Evolutionary conservation across 1,284 basidiomycete species (phyloP), one percentile per base, ranked within the genome.

Genomic region (Melanopsichium pennsylvanicum): DNA sequence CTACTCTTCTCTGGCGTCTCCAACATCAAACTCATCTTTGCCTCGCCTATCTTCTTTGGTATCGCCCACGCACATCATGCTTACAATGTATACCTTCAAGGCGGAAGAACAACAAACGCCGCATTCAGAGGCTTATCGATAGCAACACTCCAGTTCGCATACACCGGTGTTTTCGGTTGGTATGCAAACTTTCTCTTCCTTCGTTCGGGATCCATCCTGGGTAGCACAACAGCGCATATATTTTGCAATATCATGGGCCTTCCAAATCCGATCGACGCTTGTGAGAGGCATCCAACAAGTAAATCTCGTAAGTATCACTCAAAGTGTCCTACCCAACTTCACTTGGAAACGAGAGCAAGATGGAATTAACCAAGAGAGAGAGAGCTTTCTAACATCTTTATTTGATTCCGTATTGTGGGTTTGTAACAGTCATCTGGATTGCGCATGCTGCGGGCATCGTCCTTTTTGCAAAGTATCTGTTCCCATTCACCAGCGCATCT

Each of bases 171-270:
- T 8, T 98, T 97, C 70, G 95, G 95, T 5, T 92, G 90, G 83
- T 91, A 90, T 81, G 89, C 89, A 16, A 86, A 91, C 7, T 96
- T 88, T 80, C 84, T 97, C 23, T 93, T 92, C 82, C 84, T 97
- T 2, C 86, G 90, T 39, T 91, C 92, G 3, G 88, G 88, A 76
- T 81, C 81, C 2, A 69, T 84, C 75, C 31, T 33, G 16, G 45
- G 57, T 11, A 51, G 55, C 4, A 39, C 47, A 2, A 29, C 26
- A 0, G 63, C 26, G 86, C 95, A 98, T 81, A 83, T 90, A 3
- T 93, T 93, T 76, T 97, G 95, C 84, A 98, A 98, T 79, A 79
- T 90, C 38, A 94, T 97, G 92, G 94, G 94, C 2, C 72, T 94
- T n/a, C 92, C 92, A 2, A 54, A 72, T 9, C 84, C 84, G 15